These are phyloP conservation scores for Novymonas esmeraldas DNA, from an alignment of 208 protist species.

Conservation along the genomic window DNA sequence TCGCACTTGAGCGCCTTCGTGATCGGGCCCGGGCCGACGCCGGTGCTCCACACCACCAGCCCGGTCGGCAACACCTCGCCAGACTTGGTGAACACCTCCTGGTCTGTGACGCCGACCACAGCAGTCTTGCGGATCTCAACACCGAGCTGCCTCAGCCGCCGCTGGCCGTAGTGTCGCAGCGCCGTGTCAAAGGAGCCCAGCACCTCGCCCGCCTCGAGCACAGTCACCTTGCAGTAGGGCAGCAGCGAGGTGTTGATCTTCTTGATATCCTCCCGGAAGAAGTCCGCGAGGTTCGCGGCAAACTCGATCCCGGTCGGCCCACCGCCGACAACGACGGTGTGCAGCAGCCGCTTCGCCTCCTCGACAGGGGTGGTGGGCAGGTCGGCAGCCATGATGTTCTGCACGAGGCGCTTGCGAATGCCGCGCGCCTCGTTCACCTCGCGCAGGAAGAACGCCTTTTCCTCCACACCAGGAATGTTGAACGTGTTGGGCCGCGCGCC, in stretches of 20 bases:
- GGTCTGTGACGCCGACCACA: constrained; percentile 75
- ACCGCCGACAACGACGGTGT: constrained; percentile 92
- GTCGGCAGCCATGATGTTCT: constrained; percentile 93
- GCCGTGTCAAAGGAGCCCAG: constrained; percentile 87
- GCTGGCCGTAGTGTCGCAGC: constrained; percentile 79
- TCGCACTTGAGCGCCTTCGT: constrained; percentile 78
- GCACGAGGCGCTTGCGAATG: constrained; percentile 90
- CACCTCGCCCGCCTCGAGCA: constrained; percentile 90
- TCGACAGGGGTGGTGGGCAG: constrained; percentile 75
- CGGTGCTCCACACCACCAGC: constrained; percentile 90
- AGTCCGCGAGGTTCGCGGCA: constrained; percentile 87
- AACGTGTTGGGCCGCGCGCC: constrained; percentile 92
- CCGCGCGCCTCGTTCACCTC: constrained; percentile 87
- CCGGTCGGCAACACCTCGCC: constrained; percentile 64
- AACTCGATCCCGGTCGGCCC: constrained; percentile 92
- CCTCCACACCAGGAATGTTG: constrained; percentile 90
- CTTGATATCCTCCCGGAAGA: constrained; percentile 85
- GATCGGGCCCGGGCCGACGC: constrained; percentile 78
- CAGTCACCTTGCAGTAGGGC: constrained; percentile 79
- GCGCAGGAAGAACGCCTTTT: constrained; percentile 91
- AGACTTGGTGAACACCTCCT: constrained; percentile 73
- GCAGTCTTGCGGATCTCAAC: constrained; percentile 71
- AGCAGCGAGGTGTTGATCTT: constrained; percentile 72
- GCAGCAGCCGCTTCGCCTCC: constrained; percentile 83
- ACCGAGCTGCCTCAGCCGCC: constrained; percentile 64